Evolutionary conservation across 129 eudicot species (phyloP), one percentile per base, ranked within the genome.

Genomic region (Tanacetum coccineum): DNA sequence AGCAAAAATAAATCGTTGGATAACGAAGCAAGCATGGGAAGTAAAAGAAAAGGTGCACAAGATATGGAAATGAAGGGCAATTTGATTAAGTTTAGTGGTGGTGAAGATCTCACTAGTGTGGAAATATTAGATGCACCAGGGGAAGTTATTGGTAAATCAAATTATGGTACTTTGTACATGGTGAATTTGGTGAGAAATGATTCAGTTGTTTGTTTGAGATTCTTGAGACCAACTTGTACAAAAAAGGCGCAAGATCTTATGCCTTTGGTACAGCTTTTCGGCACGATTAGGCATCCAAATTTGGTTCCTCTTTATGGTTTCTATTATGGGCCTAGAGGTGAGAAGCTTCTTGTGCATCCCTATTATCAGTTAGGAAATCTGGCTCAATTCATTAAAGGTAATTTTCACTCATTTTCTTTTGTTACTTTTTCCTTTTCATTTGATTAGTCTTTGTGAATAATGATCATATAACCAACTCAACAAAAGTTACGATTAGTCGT

Each of bases 61-160:
- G 84, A 66, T 28, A 79, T 63, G 76, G 88, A 75, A 54, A 22
- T 53, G 1, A 72, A 62, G 7, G 80, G 73, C 39, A 88, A 84
- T 60, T 74, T 94, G 71, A 79, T 89, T 54, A 79, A 68, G 79
- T 94, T 89, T 75, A 65, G 83, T 15, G 95, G 95, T 6, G 93
- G 87, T 70, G 95, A 87, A 68, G 82, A 83, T 81, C 79, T 94
- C 9, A 73, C 83, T 18, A 80, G 79, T 20, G 56, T 32, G 69
- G 99, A 89, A 49, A 85, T 94, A 58, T 75, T 94, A 19, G 99
- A 94, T 51, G 97, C 97, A 15, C 85, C 97, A 45, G 97, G 97
- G 67, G 95, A 90, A 66, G 97, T 90, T 21, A 89, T 89, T 47
- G 95, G 96, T 21, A 89, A 89, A 78, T 89, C 96, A 13, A 75